Base-by-base conservation (phyloP, 1,284 basidiomycete species). In the Peniophora sp. region DNA sequence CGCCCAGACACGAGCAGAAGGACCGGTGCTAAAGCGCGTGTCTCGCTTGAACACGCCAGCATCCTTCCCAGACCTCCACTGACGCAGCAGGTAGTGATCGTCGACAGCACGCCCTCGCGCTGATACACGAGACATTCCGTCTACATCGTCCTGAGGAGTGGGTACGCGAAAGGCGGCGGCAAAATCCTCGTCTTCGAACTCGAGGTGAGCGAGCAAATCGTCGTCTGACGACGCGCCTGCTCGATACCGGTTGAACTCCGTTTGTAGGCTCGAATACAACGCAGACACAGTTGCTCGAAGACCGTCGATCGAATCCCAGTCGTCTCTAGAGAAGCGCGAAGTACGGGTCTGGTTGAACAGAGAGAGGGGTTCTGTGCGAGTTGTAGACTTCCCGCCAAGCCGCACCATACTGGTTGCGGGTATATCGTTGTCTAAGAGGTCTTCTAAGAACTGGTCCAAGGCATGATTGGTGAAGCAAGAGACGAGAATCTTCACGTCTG, bases 391-490 rank as follows among this genome's bases (percentile, higher is more conserved):
- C 1, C 79, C 72, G 8, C 83, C 81, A 0, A 85, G 63, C 0
- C 81, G 72, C 24, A 77, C 71, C 51, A 84, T 74, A 32, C 55
- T 64, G 0, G 48, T 8, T 1, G 53, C 38, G 0, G 81, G 75
- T 10, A 85, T 81, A 2, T 78, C 79, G 22, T 80, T 78, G 43
- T 76, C 69, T 3, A 85, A 56, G 0, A 85, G 67, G 51, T 79
- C 75, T 51, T 78, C 75, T 1, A 84, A 65, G 50, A 85, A 81
- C 52, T 83, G 77, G 54, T 85, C 81, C 0, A 84, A 69, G 0
- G 83, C 81, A 54, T 85, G 83, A 52, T 85, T 85, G 0, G 83
- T 85, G 53, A 75, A 85, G 56, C 81, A 83, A 17, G 81, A 77
- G 3, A 85, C 79, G 9, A 85, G 71, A 16, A 85, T 79, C 2